Base-by-base conservation (phyloP, 1,284 basidiomycete species). In the Cyathus pygmaeus region DNA sequence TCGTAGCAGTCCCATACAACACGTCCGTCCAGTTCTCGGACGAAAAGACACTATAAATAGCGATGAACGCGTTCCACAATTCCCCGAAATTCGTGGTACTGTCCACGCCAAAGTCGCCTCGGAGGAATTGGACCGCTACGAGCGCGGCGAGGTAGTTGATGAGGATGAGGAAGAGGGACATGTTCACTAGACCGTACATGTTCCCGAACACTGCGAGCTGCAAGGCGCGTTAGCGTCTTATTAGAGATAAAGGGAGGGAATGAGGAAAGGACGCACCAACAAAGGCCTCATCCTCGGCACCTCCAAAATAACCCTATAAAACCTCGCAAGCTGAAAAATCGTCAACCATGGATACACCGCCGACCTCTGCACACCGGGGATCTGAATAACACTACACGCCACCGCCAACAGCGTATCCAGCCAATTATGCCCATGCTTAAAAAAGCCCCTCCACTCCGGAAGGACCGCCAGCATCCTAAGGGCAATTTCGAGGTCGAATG, bases 11-110 rank as follows among this genome's bases (percentile, higher is more conserved):
- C 29, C 78, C 81, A 71, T 95, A 97, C n/a, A 98, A 75, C 1
- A 96, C 83, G 57, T 86, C 83, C 2, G 93, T 94, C 97, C 97
- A 99, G 75, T 99, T 94, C 76, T 99, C 97, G 0, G 95, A 95
- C 0, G 96, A 95, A 79, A 96, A 95, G 6, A 99, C 85, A 78
- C 97, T 89, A 74, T 98, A 99, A 73, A 97, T 87, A 7, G 89
- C 95, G 23, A 99, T 79, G 76, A 97, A 99, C 0, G 94, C 83
- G 72, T 94, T 96, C 83, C 90, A 97, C 4, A 95, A 82, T 68
- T 96, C 89, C n/a, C 92, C 90, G 77, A 96, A 99, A 65, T 93
- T 94, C 83, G 96, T 90, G 9, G 85, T 78, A 3, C 78, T 70
- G 26, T 80, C 81, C 19, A 79, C 73, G 2, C 77, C 74, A 64